Conservation (phyloP, 192 early-diverging fungal species). For the Chytriomyces confervae region DNA sequence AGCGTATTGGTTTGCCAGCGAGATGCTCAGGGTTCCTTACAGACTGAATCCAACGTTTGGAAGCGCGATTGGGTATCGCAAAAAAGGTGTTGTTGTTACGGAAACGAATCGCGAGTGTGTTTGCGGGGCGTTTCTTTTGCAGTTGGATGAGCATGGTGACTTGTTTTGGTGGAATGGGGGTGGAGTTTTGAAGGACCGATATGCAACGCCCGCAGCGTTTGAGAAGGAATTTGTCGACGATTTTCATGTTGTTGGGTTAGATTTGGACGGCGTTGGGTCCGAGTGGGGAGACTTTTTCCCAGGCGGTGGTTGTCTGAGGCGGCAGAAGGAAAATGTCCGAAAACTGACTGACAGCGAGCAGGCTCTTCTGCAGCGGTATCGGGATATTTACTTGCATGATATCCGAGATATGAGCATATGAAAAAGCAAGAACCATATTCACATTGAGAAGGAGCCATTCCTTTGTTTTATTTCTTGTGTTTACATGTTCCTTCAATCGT, state of each 20-base stretch:
- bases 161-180: slow-evolving; percentile 15
- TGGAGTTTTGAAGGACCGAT: slow-evolving; percentile 8
- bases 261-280: background rate
- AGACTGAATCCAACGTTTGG: slow-evolving; percentile 55
- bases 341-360: background rate
- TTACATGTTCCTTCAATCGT: background rate
- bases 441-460: too few species aligned
- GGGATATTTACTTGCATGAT: background rate
- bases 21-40: slow-evolving; percentile 63
- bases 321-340: background rate
- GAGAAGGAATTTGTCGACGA: background rate
- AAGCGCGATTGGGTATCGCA: slow-evolving; percentile 56
- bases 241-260: background rate
- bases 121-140: background rate
- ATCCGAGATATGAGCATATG: background rate
- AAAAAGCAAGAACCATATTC: too few species aligned
- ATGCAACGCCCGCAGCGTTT: background rate
- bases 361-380: background rate
- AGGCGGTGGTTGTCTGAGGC: background rate
- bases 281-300: background rate
- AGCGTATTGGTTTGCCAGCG: slow-evolving; percentile 70
- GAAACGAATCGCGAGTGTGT: background rate
- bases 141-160: background rate
- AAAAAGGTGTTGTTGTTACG: background rate
- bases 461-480: too few species aligned